Evolutionary conservation across 2,329 filamentous ascomycete species (phyloP).

Genomic region (Phaeosphaeriaceae sp.): DNA sequence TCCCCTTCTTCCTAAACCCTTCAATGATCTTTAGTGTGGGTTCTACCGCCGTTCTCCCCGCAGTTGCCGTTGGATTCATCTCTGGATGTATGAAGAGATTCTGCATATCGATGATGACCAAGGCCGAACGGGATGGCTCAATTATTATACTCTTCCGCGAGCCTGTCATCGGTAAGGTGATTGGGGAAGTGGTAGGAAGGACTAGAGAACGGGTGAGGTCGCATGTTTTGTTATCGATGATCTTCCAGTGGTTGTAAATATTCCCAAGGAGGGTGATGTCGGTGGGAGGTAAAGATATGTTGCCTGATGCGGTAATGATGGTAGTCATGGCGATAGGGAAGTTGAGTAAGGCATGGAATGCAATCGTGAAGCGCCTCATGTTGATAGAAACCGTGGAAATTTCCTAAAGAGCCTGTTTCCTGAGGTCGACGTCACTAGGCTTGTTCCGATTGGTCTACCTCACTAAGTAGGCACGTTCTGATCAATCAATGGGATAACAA

Average conservation of each 20-base stretch:
- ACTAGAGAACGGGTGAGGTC: constrained; percentile 20
- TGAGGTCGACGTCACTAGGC: too few species aligned
- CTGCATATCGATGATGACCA: constrained; percentile 49
- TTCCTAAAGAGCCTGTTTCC: too few species aligned
- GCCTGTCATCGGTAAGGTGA: constrained; percentile 35
- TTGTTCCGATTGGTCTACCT: too few species aligned
- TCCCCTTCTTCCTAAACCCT: constrained; percentile 40
- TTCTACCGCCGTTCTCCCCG: constrained; percentile 26
- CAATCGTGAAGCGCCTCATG: too few species aligned
- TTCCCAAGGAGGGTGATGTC: constrained; percentile 17
- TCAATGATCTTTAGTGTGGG: constrained; percentile 43
- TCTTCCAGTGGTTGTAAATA: constrained; percentile 21
- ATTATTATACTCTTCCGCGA: constrained; percentile 17
- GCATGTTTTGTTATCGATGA: constrained; percentile 10
- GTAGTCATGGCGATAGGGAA: constrained; percentile 1
- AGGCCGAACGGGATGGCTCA: constrained; percentile 38
- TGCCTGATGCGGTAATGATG: constrained; percentile 37
- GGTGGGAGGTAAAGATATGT: constrained; percentile 19
- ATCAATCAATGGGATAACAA: too few species aligned
- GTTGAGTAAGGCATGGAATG: neutral
- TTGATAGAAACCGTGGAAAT: too few species aligned
- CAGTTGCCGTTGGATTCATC: constrained; percentile 13
- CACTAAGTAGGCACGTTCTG: too few species aligned
- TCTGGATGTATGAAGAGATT: constrained; percentile 43
- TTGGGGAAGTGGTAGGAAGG: constrained; percentile 13